Base-by-base conservation (phyloP, 257 asterid species). In the Coffea canephora region DNA sequence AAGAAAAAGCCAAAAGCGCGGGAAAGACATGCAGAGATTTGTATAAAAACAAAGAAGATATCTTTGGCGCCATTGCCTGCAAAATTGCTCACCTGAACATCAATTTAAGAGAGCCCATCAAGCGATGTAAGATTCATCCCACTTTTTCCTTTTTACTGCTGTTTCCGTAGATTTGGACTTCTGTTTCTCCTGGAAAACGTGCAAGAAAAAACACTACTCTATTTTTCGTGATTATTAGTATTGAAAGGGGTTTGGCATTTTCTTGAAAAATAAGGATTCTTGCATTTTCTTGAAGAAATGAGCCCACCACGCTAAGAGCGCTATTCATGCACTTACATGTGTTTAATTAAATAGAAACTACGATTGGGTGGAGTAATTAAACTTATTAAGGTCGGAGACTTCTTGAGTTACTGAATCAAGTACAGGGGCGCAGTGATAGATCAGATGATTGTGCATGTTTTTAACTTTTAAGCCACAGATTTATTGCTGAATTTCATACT, bases 81-180 rank as follows among this genome's bases (percentile, higher is more conserved):
- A 91, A 85, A 54, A 45, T 83, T 81, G 83, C 85, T 39, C 88
- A 90, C 87, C 84, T 88, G 80, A 71, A 89, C 41, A 84, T 84
- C 82, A 85, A 75, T 31, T 82, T 55, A 74, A 82, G 87, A 16
- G 84, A 84, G 46, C 71, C 88, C 88, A 85, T 66, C 74, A 88
- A 82, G 71, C 73, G 84, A 81, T 43, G 93, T 94, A 90, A 76
- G 25, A 16, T 43, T 41, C 25, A 11, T 18, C 10, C 21, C 14
- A 10, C 31, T 10, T 45, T 45, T 62, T 76, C 7, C 34, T 19
- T 12, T 9, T 73, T 59, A 39, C 25, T 43, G 0, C 45, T 72
- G 25, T 72, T 74, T 74, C 50, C 18, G 73, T 19, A 21, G 14
- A 67, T 31, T 68, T 36, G 6, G 3, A 67, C 11, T 49, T 1